Base-by-base conservation (phyloP, 2,329 filamentous ascomycete species). In the Peltaster fructicola region DNA sequence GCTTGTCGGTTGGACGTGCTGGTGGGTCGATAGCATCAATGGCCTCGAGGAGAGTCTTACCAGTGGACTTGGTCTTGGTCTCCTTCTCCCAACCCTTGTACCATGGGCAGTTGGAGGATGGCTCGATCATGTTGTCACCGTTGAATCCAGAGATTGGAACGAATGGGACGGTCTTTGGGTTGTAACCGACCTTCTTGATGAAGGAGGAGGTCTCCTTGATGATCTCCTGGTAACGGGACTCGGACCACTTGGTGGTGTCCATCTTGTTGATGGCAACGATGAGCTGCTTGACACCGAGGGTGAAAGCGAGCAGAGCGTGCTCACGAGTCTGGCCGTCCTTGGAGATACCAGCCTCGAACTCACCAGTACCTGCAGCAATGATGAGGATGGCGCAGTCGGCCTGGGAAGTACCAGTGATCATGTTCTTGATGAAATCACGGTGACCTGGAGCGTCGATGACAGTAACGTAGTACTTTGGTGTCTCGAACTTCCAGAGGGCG, bases 371-470 rank as follows among this genome's bases (percentile, higher is more conserved):
- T 55, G 88, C 82, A 52, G 85, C 88, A 65, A 98, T 98, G 68
- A 98, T 95, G 71, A 98, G 84, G 62, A 98, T 81, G 56, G 88
- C 88, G 68, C 88, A 95, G 59, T 98, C 88, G 52, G 88, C 88
- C 78, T 95, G 88, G 63, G 88, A 98, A 57, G 88, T 95, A 84
- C 88, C 88, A 77, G 88, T 95, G 64, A 98, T 98, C 88, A 98
- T 98, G 84, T 95, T 98, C 85, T 98, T 98, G 81, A 98, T 95
- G 74, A 95, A 98, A 59, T 98, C 88, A 88, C 88, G 85, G 68
- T 98, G 88, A 66, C 88, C 88, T 54, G 88, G 88, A 61, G 88
- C 88, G 56, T 98, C 80, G 77, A 37, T 27, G 22, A 26, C 20
- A 15, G 36, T 39, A 27, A 20, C 11, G 17, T 81, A 77, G 73